phyloP scores from a whole-genome alignment of 1,139 yeast species.

The Tardiomyces digboiensis region DNA sequence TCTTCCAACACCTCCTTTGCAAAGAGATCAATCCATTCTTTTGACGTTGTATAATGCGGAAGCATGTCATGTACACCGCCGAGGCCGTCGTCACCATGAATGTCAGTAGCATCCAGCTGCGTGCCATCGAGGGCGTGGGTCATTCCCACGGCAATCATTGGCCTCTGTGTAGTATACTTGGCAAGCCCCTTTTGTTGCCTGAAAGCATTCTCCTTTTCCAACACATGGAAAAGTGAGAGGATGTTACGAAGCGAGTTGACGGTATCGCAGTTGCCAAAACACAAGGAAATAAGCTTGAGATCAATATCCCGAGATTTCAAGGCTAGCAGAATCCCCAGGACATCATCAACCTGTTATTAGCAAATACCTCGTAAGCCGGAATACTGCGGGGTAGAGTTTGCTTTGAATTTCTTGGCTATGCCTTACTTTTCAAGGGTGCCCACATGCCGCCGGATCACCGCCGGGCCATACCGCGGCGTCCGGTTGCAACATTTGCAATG shows the following conservation, averaged over 20 bases:
- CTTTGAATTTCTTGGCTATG: too few species aligned
- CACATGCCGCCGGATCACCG: neutral
- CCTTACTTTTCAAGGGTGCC: too few species aligned
- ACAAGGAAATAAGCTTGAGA: constrained; percentile 28
- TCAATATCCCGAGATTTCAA: constrained; percentile 24
- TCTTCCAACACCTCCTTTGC: constrained; percentile 3
- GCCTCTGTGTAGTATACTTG: constrained; percentile 20
- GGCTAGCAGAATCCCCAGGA: constrained; percentile 30
- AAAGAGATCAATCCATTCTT: constrained; percentile 21
- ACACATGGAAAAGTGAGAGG: constrained; percentile 27
- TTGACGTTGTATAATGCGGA: constrained; percentile 28
- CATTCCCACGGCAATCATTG: constrained; percentile 28
- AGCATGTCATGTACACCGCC: constrained; percentile 29
- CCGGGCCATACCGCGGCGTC: neutral
- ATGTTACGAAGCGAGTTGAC: constrained; percentile 27
- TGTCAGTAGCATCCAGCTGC: constrained; percentile 29
- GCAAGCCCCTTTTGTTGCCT: constrained; percentile 14
- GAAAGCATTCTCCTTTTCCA: constrained; percentile 21
- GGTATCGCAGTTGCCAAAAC: constrained; percentile 32
- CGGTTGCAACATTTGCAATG: too few species aligned
- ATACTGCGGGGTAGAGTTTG: too few species aligned
- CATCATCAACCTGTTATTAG: constrained; percentile 25
- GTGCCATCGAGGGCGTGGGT: constrained; percentile 23
- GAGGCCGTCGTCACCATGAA: constrained; percentile 33
- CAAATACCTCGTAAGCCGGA: too few species aligned